Evolutionary conservation across 78 protist genomes (phyloP), one percentile per base, ranked within the genome.

Genomic region (Chrysochromulina tobinii): DNA sequence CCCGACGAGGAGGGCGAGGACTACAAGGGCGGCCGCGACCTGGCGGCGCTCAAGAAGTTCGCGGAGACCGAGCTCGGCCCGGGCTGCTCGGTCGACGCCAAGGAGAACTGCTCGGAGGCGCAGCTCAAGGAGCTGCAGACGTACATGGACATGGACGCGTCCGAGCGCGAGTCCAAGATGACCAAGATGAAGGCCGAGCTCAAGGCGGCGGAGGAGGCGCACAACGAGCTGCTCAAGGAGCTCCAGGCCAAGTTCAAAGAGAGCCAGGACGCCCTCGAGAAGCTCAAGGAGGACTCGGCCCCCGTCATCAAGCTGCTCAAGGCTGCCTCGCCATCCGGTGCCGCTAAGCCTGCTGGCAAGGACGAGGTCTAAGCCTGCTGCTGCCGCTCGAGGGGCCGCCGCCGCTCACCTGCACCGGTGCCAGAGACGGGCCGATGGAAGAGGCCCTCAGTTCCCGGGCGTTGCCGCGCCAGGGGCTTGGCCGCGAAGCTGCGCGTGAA

Each of bases 1-100:
- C 81, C 81, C 53, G 27, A 53, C 18, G 85, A 77, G 54, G 85
- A 77, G 15, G 85, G 85, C 77, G 75, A 64, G 18, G 90, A 86
- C 90, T 86, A 86, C 90, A 59, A 86, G 90, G 90, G 90, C 73
- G 90, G 90, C 58, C 90, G 90, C 58, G 58, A 48, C 53, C 61
- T 64, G 50, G 75, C 51, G 20, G n/a, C 38, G 59, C 53, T 83
- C n/a, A 66, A 61, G 81, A 86, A 86, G 61, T 64, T 64, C 20
- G 79, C 61, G 1, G 79, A 61, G 57, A 15, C 18, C 12, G 54
- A 57, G 72, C 90, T 86, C 5, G 27, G 50, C 48, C 90, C 90
- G 21, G 48, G 54, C 59, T 86, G 90, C 90, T 61, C 75, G 11
- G 54, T 64, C n/a, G 73, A 38, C 90, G 51, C 20, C 54, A 86